Percentiles rank a stretch among this genome's conserved stretches.
These are phyloP conservation scores for Guillardia theta DNA, from an alignment of 78 protist species.

Conservation along the genomic window DNA sequence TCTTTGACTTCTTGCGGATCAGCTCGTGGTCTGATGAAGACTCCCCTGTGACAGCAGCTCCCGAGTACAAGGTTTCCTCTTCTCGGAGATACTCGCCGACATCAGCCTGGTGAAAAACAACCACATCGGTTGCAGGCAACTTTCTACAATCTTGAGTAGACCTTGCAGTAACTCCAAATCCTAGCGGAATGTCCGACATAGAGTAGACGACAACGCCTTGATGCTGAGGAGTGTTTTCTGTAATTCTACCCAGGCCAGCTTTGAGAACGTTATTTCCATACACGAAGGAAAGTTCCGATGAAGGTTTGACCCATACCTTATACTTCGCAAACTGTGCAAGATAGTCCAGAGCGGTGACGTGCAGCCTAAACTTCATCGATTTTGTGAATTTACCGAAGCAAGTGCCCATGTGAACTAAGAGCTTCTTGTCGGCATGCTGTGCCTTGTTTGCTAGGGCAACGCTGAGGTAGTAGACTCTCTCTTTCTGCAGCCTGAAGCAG, in stretches of 20 bases:
- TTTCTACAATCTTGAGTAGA: not conserved
- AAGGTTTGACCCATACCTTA: conserved; percentile 38
- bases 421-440: conserved; percentile 67
- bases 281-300: conserved; percentile 73
- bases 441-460: conserved; percentile 53
- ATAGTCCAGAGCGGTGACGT: conserved; percentile 92
- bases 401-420: conserved; percentile 84
- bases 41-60: too few relatives aligned
- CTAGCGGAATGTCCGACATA: conserved; percentile 94
- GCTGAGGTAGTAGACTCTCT: conserved; percentile 91
- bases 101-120: conserved; percentile 90
- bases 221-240: conserved; percentile 90
- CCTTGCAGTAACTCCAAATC: conserved; percentile 58
- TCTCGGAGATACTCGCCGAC: conserved; percentile 97
- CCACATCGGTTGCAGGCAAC: conserved; percentile 83
- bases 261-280: conserved; percentile 97
- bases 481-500: conserved; percentile 94
- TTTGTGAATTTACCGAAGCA: conserved; percentile 97
- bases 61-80: too few relatives aligned
- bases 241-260: conserved; percentile 96
- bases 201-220: conserved; percentile 95
- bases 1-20: too few relatives aligned
- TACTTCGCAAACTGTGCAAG: conserved; percentile 92
- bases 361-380: conserved; percentile 89
- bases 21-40: too few relatives aligned